phyloP scores from a whole-genome alignment of 495 filamentous ascomycete genomes.

The Cryomyces antarcticus region DNA sequence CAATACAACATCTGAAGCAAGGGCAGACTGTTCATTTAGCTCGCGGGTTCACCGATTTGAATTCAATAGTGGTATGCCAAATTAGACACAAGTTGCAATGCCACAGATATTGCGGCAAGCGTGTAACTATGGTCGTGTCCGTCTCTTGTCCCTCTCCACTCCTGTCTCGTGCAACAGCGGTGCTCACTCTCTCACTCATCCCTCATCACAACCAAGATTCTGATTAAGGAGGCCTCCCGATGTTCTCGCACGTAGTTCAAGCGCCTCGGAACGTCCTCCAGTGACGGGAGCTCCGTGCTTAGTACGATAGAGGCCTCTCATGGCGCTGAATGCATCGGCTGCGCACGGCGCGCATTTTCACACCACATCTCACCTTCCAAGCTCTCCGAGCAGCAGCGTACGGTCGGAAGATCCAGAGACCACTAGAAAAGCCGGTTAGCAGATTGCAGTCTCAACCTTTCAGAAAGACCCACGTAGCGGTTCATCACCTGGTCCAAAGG shows the following conservation, averaged over 20 bases:
- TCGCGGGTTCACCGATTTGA: too few relatives aligned
- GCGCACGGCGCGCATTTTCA: neutral
- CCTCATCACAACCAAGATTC: neutral
- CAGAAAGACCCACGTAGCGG: conserved; percentile 53
- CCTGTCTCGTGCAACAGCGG: too few relatives aligned
- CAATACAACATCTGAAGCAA: too few relatives aligned
- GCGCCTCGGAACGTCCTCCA: neutral
- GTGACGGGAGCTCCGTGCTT: too few relatives aligned
- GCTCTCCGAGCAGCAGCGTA: conserved; percentile 19
- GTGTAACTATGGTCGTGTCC: too few relatives aligned
- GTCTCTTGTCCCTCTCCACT: too few relatives aligned
- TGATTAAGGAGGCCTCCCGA: neutral
- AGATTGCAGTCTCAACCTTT: neutral
- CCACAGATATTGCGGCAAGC: too few relatives aligned
- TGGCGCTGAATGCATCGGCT: too few relatives aligned
- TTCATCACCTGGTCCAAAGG: conserved; percentile 66
- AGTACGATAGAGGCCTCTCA: too few relatives aligned
- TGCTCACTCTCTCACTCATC: neutral
- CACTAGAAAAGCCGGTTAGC: conserved; percentile 5
- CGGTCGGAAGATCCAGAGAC: conserved; percentile 18
- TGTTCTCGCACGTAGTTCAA: neutral
- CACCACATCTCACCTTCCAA: conserved; percentile 12
- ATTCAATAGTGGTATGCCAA: too few relatives aligned
- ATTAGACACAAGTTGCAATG: too few relatives aligned
- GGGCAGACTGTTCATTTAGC: too few relatives aligned